Conservation (phyloP, 345 rosid species). For the Bruguiera sexangula region DNA sequence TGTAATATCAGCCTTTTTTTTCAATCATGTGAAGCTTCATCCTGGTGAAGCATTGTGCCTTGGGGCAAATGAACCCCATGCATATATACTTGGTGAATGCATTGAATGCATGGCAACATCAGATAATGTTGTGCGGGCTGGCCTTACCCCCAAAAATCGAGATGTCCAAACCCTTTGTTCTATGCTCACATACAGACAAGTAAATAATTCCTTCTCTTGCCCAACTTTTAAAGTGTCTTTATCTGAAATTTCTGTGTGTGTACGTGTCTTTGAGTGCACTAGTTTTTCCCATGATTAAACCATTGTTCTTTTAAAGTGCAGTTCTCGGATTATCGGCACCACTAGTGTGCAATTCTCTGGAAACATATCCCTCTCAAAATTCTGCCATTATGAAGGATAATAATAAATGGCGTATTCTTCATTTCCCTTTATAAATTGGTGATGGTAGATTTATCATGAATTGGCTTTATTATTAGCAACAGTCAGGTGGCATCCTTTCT, state of each 20-base stretch:
- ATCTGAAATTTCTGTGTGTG: background rate
- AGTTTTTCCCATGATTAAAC: background rate
- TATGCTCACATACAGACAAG: conserved; percentile 96
- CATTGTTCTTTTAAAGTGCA: background rate
- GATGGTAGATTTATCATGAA: background rate
- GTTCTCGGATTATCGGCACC: background rate
- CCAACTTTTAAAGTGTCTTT: background rate
- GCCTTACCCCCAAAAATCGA: conserved; percentile 87
- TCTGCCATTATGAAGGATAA: background rate
- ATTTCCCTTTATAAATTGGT: no score
- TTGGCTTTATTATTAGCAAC: no score
- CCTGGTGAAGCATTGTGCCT: conserved; percentile 97
- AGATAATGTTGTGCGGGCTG: conserved; percentile 98
- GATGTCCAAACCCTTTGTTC: conserved; percentile 87
- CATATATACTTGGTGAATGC: conserved; percentile 85
- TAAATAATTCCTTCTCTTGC: conserved; percentile 24
- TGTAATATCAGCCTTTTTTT: conserved; percentile 76
- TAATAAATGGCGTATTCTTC: no score
- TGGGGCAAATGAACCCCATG: conserved; percentile 95
- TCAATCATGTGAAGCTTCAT: conserved; percentile 84
- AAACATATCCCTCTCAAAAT: background rate
- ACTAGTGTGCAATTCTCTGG: background rate
- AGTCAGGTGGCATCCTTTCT: no score
- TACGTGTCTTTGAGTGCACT: background rate
- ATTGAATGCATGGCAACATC: conserved; percentile 98